Conservation (phyloP, 2,329 filamentous ascomycete species). For the Lachnellula subtilissima region DNA sequence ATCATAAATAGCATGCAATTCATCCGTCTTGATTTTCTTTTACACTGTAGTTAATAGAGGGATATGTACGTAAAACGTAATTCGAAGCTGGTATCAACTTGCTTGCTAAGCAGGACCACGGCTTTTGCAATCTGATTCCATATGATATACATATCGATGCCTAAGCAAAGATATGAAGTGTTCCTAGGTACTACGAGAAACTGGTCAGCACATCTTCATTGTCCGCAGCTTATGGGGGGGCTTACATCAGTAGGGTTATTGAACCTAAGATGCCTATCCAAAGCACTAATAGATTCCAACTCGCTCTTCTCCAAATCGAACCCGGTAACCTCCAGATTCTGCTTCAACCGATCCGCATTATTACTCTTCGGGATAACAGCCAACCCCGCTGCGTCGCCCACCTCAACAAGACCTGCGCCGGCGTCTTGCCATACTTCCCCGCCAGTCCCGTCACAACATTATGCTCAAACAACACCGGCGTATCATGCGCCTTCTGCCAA, state of each 20-base stretch:
- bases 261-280: conserved; percentile 67
- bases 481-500: conserved; percentile 61
- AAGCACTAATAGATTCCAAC: conserved; percentile 58
- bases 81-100: too few species aligned
- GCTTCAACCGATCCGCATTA: conserved; percentile 48
- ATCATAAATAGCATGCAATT: neutral
- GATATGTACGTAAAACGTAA: too few species aligned
- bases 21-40: neutral
- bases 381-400: conserved; percentile 83
- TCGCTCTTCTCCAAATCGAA: conserved; percentile 65
- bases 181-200: conserved; percentile 39
- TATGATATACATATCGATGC: neutral
- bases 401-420: conserved; percentile 76
- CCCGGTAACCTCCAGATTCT: conserved; percentile 62
- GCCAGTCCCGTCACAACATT: conserved; percentile 60
- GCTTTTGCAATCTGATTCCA: neutral
- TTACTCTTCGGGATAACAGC: conserved; percentile 80
- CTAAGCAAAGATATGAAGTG: conserved; percentile 50
- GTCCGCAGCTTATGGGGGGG: conserved; percentile 3
- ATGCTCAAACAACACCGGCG: conserved; percentile 68
- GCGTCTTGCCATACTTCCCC: conserved; percentile 64
- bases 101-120: neutral
- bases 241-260: conserved; percentile 70
- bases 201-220: conserved; percentile 1
- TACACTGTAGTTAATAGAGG: neutral